These are phyloP conservation scores for Lunasporangiospora selenospora DNA, from an alignment of 192 early-diverging fungal genomes.

Conservation along the genomic window DNA sequence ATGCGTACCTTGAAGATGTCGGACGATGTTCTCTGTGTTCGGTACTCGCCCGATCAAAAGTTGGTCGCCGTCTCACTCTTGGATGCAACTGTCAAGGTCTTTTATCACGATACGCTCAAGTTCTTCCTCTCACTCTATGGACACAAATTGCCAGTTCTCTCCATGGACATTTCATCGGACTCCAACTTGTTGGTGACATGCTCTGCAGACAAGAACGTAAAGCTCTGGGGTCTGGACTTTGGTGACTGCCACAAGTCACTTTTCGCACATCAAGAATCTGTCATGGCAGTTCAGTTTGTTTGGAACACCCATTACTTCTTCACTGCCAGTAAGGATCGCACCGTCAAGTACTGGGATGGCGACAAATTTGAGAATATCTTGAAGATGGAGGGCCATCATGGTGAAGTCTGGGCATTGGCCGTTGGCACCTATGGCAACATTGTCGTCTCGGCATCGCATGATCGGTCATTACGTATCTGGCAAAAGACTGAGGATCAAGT, in stretches of 20 bases:
- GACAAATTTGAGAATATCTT: conserved; percentile 97
- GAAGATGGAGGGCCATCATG: conserved; percentile 91
- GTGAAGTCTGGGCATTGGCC: conserved; percentile 94
- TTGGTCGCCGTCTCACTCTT: conserved; percentile 91
- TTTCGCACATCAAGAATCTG: conserved; percentile 91
- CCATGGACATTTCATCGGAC: conserved; percentile 99
- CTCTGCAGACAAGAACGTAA: conserved; percentile 98
- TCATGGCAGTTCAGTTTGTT: conserved; percentile 90
- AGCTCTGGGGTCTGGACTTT: conserved; percentile 99
- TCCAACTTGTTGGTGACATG: conserved; percentile 89
- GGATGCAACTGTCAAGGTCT: conserved; percentile 96
- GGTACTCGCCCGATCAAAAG: conserved; percentile 84
- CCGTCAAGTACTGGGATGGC: conserved; percentile 95
- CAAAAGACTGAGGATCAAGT: conserved; percentile 94
- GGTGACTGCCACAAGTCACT: conserved; percentile 97
- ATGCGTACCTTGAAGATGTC: conserved; percentile 93
- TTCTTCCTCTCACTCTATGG: conserved; percentile 98
- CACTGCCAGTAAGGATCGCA: conserved; percentile 88
- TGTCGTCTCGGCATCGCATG: conserved; percentile 89
- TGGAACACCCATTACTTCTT: conserved; percentile 97
- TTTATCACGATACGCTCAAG: conserved; percentile 96
- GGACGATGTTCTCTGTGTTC: conserved; percentile 89
- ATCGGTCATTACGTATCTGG: conserved; percentile 95
- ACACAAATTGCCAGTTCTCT: conserved; percentile 95
- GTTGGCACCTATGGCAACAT: conserved; percentile 90